Evolutionary conservation across 2,329 filamentous ascomycete genomes (phyloP), one percentile per base, ranked within the genome.

Genomic region (Zalaria sp.): DNA sequence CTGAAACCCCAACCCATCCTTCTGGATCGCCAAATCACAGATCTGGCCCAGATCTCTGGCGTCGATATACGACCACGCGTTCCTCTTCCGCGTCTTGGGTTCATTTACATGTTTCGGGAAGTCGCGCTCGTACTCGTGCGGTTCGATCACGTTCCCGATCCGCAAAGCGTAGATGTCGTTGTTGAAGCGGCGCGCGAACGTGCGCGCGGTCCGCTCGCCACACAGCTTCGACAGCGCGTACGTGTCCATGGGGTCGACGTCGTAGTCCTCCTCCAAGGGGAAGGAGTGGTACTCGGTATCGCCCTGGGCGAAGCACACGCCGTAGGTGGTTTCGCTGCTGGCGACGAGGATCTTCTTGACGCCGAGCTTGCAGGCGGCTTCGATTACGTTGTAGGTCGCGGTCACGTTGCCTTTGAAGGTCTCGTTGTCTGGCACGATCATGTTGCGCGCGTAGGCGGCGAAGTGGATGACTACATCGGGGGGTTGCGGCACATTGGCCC

Each of bases 381-480:
- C 76, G 46, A 80, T 68, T 25, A 79, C 67, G 49, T 80, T 80
- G 57, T 78, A 78, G 0, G 71, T 75, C 6, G 67, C 64, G 0
- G 63, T 60, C 0, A 71, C 66, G 50, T 80, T 81, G 26, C 61
- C 66, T 11, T 63, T 62, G 56, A 75, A 80, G 40, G 66, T 71
- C 51, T 77, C 72, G 40, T 71, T 73, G 51, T 80, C 75, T 0
- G 74, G 73, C 0, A 76, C 73, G 2, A 79, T 63, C 67, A 79
- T 69, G 49, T 76, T 75, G 26, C 75, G 64, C 0, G 76, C 69
- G 47, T 71, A 73, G 0, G 72, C 75, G 9, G 68, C 72, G 40
- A 79, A 73, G 53, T 81, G 76, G 39, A 80, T 75, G 40, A 81
- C 71, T 0, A 71, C 75, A 51, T 79, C 74, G 0, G 76, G 75